Evolutionary conservation across 2,329 filamentous ascomycete genomes (phyloP), one percentile per base, ranked within the genome.

Genomic region (Ceratocystis diversiconidia): DNA sequence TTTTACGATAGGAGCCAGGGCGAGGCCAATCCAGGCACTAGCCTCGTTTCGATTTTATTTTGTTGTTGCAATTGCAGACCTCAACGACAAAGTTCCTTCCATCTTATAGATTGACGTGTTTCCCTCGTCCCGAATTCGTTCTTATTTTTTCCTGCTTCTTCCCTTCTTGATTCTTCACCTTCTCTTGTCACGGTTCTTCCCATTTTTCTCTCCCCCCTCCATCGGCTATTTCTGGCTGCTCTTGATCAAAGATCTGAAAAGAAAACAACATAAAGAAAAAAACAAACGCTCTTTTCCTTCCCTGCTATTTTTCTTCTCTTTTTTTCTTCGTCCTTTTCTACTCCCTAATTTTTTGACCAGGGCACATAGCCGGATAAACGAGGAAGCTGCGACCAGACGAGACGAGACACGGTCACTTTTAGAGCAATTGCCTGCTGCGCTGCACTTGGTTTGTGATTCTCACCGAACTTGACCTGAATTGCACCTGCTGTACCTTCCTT

Each of bases 291-390:
- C 41, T 65, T n/a, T 28, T 43, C n/a, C 41, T 28, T 41, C n/a
- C 46, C n/a, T 50, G 55, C 57, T 64, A 25, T 48, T 59, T 15
- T 30, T 32, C 30, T 52, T 52, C 62, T 59, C 48, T 68, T n/a
- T 44, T 46, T 36, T 64, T n/a, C 50, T 52, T 55, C 44, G 41
- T 67, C 19, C 43, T 52, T 52, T 5, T 30, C 44, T 50, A n/a
- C 10, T 67, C 30, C 30, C 46, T 30, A 64, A 15, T 30, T 65
- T 48, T 55, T 43, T 70, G 71, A 63, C 64, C 69, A 69, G 72
- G 52, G 57, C 44, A 67, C 36, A 30, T 30, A 59, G 48, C 41
- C 32, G 41, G 66, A 68, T 66, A 67, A 61, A 65, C 63, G 55
- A 55, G 60, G 22, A 62, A 48, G 25, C 41, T 62, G 59, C 57